phyloP scores from a whole-genome alignment of 2,329 filamentous ascomycete species.

The Cadophora luteo-olivacea region DNA sequence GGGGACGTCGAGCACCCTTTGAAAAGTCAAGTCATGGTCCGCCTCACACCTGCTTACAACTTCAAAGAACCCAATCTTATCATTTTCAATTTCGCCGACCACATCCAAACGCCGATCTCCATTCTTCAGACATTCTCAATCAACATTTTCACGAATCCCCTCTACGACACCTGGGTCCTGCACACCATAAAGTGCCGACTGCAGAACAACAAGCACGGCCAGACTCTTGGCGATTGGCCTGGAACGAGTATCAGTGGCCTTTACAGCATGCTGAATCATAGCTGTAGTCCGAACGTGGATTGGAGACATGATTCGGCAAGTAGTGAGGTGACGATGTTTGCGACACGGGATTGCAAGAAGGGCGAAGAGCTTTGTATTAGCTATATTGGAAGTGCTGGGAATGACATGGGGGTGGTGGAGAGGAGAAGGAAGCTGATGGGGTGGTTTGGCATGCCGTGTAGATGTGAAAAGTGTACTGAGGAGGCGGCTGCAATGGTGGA shows the following conservation, averaged over 20 bases:
- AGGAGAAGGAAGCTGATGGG: slow-evolving; percentile 33
- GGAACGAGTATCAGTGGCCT: slow-evolving; percentile 42
- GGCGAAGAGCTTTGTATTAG: slow-evolving; percentile 40
- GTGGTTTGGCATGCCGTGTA: slow-evolving; percentile 35
- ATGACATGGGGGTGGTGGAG: slow-evolving; percentile 23
- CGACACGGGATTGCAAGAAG: slow-evolving; percentile 33
- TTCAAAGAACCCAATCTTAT: slow-evolving; percentile 39
- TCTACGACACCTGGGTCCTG: slow-evolving; percentile 44
- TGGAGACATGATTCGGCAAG: slow-evolving; percentile 39
- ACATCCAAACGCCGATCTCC: slow-evolving; percentile 39
- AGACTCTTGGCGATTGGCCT: slow-evolving; percentile 36
- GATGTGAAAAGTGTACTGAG: slow-evolving; percentile 31
- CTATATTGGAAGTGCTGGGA: slow-evolving; percentile 35
- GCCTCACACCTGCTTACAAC: slow-evolving; percentile 42
- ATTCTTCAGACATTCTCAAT: slow-evolving; percentile 43
- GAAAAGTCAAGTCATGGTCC: slow-evolving; percentile 40
- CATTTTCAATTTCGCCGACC: slow-evolving; percentile 42
- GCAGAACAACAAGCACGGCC: slow-evolving; percentile 46
- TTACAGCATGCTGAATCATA: slow-evolving; percentile 46
- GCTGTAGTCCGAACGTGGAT: slow-evolving; percentile 44
- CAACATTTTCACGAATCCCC: slow-evolving; percentile 39
- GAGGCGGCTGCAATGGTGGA: slow-evolving; percentile 14
- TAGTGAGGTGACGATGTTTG: slow-evolving; percentile 39
- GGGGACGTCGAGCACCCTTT: slow-evolving; percentile 38
- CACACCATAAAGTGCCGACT: slow-evolving; percentile 44